A percentile compares a stretch with the other conserved stretches of the same genome.
Conservation (phyloP, 1,284 basidiomycete genomes). For the Tremellales sp. region DNA sequence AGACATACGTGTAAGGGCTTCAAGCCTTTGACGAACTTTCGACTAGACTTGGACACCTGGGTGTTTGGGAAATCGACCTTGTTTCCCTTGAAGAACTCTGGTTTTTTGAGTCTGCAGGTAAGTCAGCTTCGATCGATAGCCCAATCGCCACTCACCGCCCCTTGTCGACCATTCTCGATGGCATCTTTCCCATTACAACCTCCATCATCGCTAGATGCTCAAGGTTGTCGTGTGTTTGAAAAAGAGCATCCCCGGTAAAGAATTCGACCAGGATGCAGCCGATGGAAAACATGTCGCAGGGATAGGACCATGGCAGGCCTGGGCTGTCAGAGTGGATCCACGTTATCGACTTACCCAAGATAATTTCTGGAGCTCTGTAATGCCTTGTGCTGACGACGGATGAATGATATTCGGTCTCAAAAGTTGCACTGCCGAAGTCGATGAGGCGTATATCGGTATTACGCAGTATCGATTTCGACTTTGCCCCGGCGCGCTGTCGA, state of each 20-base stretch:
- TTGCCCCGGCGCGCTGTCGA: conserved; percentile 19
- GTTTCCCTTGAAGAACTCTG: conserved; percentile 85
- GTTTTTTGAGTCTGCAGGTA: conserved; percentile 59
- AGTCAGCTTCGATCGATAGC: conserved; percentile 1
- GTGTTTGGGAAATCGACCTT: conserved; percentile 90
- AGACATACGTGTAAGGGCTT: conserved; percentile 67
- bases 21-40: conserved; percentile 88
- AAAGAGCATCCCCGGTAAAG: conserved; percentile 93
- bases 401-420: conserved; percentile 97
- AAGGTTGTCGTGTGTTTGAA: conserved; percentile 98
- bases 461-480: conserved; percentile 56
- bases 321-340: not conserved
- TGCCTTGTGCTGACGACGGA: conserved; percentile 96
- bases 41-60: conserved; percentile 79
- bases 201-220: conserved; percentile 99
- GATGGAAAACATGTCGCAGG: conserved; percentile 97
- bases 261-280: conserved; percentile 99
- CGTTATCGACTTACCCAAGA: conserved; percentile 72
- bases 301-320: conserved; percentile 97
- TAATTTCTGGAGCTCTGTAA: conserved; percentile 98
- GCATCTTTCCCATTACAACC: conserved; percentile 96
- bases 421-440: conserved; percentile 96
- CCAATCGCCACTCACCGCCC: conserved; percentile 41
- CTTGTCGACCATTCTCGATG: conserved; percentile 63
- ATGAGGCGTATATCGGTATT: conserved; percentile 94